Percentiles rank a stretch among this genome's conserved stretches.
phyloP scores from a whole-genome alignment of 1,284 basidiomycete species.

The Volvariella surrecta region DNA sequence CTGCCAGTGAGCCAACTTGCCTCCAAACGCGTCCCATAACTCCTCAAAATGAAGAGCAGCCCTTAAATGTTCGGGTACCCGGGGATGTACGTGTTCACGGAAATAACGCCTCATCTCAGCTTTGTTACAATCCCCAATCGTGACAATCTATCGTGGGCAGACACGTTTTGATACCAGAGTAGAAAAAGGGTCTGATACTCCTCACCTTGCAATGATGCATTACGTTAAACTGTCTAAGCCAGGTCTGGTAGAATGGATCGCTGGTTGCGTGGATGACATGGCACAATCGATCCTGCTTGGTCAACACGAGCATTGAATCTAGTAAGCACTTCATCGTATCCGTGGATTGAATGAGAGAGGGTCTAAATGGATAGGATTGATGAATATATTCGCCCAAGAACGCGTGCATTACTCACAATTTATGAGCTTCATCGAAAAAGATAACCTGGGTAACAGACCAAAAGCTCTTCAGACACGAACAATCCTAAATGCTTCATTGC shows the following conservation, averaged over 20 bases:
- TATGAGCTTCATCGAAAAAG: constrained; percentile 79
- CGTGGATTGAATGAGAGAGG: constrained; percentile 62
- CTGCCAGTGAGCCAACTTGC: constrained; percentile 73
- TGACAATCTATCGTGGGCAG: constrained; percentile 52
- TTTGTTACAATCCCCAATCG: constrained; percentile 71
- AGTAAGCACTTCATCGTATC: constrained; percentile 77
- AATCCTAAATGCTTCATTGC: not conserved
- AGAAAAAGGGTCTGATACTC: not conserved
- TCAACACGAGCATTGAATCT: constrained; percentile 77
- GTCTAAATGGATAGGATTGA: constrained; percentile 28
- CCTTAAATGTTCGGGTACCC: constrained; percentile 50
- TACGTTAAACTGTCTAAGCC: constrained; percentile 66
- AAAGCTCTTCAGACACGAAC: constrained; percentile 1
- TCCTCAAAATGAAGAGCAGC: constrained; percentile 55
- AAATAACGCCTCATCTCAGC: constrained; percentile 60
- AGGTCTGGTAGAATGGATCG: constrained; percentile 79
- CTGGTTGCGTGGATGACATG: constrained; percentile 80
- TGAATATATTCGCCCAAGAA: constrained; percentile 6
- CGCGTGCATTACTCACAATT: constrained; percentile 40
- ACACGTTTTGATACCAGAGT: constrained; percentile 1
- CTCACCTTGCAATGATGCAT: constrained; percentile 73
- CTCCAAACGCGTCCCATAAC: constrained; percentile 72
- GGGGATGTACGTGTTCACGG: constrained; percentile 49
- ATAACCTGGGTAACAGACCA: constrained; percentile 46
- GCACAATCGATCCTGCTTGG: constrained; percentile 76